phyloP scores from a whole-genome alignment of 805 yeast genomes.

The Wickerhamomyces sydowiorum region DNA sequence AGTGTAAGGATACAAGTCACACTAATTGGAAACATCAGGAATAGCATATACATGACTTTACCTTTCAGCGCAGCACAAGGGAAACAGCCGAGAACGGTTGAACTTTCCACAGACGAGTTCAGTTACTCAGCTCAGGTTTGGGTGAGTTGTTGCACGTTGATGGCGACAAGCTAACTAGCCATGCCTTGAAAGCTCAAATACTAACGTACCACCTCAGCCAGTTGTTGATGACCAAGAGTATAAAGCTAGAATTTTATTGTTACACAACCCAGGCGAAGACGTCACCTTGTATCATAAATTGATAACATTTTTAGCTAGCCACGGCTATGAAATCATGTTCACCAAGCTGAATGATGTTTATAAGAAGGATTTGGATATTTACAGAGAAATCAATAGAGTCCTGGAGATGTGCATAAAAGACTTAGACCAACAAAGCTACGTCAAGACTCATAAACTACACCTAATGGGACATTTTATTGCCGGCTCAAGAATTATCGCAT shows the following conservation, averaged over 20 bases:
- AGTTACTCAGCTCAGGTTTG: conserved; percentile 21
- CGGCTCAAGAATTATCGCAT: conserved; percentile 12
- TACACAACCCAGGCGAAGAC: conserved; percentile 16
- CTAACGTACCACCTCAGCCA: conserved; percentile 5
- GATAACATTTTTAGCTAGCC: conserved; percentile 10
- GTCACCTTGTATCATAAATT: conserved; percentile 8
- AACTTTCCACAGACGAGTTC: conserved; percentile 17
- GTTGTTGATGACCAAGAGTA: conserved; percentile 10
- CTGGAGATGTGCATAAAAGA: conserved; percentile 16
- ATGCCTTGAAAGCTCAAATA: too few relatives aligned
- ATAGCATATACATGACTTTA: neutral
- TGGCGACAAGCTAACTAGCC: conserved; percentile 8
- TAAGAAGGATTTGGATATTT: conserved; percentile 6
- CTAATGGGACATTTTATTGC: conserved; percentile 12
- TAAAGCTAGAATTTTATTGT: conserved; percentile 14
- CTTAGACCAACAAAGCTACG: conserved; percentile 4
- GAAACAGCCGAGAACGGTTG: neutral
- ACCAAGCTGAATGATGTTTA: conserved; percentile 6
- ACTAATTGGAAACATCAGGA: too few relatives aligned
- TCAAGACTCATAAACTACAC: conserved; percentile 6
- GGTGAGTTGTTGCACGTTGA: conserved; percentile 14
- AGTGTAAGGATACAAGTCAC: too few relatives aligned
- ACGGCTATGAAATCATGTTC: conserved; percentile 16
- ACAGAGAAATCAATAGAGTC: conserved; percentile 12
- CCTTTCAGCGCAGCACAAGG: neutral